These are phyloP conservation scores for Tetrapisispora arboricola DNA, from an alignment of 805 yeast genomes.

Conservation along the genomic window DNA sequence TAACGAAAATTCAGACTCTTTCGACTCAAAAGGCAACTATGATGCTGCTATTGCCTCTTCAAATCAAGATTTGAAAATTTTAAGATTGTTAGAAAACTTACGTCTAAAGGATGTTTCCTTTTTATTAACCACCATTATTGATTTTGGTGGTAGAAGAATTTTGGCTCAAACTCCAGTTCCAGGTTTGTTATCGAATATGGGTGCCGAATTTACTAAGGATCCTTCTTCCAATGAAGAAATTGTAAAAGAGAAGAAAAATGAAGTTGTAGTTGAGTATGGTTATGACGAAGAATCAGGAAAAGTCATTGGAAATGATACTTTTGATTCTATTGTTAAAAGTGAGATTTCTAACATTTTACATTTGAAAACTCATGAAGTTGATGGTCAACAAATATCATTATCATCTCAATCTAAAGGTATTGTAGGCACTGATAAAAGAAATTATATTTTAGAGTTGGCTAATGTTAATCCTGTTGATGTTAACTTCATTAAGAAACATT, in stretches of 20 bases:
- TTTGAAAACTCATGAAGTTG: constrained; percentile 55
- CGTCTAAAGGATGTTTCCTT: constrained; percentile 56
- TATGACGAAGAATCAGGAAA: constrained; percentile 47
- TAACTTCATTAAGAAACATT: constrained; percentile 55
- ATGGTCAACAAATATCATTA: constrained; percentile 41
- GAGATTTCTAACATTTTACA: constrained; percentile 66
- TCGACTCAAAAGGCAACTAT: constrained; percentile 61
- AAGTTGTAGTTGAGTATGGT: constrained; percentile 62
- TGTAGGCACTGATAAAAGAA: constrained; percentile 73
- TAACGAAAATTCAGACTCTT: constrained; percentile 48
- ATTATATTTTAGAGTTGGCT: constrained; percentile 74
- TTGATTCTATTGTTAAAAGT: constrained; percentile 44
- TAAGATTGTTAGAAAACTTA: constrained; percentile 55
- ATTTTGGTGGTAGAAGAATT: constrained; percentile 79
- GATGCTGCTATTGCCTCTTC: constrained; percentile 78
- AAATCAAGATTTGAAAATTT: constrained; percentile 66
- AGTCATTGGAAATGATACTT: constrained; percentile 41
- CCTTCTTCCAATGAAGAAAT: constrained; percentile 34
- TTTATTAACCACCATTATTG: constrained; percentile 76
- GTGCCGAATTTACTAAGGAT: constrained; percentile 31
- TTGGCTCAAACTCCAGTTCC: constrained; percentile 95
- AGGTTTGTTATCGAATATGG: constrained; percentile 43
- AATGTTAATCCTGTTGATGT: constrained; percentile 80
- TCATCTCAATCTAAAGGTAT: constrained; percentile 81
- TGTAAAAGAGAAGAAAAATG: constrained; percentile 28